Conservation (phyloP, 257 asterid species). For the Hygrophila difformis region DNA sequence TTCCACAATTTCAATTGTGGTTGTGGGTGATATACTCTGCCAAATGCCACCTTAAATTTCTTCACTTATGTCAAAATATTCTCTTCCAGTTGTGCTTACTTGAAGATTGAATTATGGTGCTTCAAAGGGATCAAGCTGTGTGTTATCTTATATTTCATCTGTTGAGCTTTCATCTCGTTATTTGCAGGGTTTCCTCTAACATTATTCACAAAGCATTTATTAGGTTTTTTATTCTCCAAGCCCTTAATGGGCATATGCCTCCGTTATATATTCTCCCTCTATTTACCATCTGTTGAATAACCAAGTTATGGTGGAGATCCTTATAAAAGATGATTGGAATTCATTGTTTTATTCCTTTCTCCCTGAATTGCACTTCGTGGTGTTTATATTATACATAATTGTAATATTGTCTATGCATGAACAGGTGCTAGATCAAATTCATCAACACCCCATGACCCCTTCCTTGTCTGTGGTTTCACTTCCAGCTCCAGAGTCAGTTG, state of each 20-base stretch:
- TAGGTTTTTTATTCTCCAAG: conserved; percentile 3
- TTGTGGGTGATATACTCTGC: too few species aligned
- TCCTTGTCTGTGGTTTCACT: conserved; percentile 63
- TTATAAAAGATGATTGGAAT: neutral
- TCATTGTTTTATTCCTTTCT: conserved; percentile 5
- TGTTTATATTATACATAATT: neutral
- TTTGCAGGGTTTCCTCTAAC: too few species aligned
- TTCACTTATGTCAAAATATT: too few species aligned
- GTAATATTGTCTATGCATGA: conserved; percentile 9
- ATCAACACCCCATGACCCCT: conserved; percentile 72
- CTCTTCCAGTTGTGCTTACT: too few species aligned
- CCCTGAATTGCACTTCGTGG: neutral
- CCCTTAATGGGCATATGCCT: conserved; percentile 2
- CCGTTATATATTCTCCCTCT: conserved; percentile 2
- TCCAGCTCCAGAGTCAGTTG: conserved; percentile 90
- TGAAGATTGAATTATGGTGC: too few species aligned
- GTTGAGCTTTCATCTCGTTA: neutral
- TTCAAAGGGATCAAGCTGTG: neutral
- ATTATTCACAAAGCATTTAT: too few species aligned
- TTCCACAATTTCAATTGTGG: too few species aligned
- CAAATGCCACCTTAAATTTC: too few species aligned
- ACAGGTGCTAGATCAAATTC: conserved; percentile 93
- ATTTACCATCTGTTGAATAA: neutral
- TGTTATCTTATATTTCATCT: neutral
- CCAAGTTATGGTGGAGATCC: neutral